phyloP scores from a whole-genome alignment of 306 rosid genomes.

The Gillenia trifoliata region DNA sequence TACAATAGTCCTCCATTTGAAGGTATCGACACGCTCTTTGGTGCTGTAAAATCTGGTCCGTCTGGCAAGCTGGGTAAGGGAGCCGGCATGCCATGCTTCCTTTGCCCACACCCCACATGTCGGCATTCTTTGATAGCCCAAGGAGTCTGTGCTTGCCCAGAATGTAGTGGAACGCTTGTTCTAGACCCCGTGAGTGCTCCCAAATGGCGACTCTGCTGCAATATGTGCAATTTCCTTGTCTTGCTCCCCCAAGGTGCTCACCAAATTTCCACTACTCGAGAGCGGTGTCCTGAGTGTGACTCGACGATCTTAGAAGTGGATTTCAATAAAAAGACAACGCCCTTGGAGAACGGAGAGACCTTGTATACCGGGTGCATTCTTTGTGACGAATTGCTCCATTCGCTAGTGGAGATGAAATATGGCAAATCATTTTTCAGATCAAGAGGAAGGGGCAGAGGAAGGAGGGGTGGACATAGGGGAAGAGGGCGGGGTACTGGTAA shows the following conservation, averaged over 20 bases:
- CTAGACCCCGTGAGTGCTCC: conserved; percentile 90
- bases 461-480: conserved; percentile 44
- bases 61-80: conserved; percentile 78
- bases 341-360: conserved; percentile 79
- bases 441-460: conserved; percentile 76
- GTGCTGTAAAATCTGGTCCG: conserved; percentile 43
- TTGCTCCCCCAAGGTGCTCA: conserved; percentile 94
- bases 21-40: conserved; percentile 65
- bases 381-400: conserved; percentile 87
- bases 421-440: conserved; percentile 58
- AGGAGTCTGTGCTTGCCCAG: conserved; percentile 96
- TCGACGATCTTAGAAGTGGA: conserved; percentile 81
- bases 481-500: conserved; percentile 57
- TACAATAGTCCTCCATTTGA: conserved; percentile 96
- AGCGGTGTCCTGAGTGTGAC: conserved; percentile 72
- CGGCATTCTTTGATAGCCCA: conserved; percentile 74
- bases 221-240: conserved; percentile 82
- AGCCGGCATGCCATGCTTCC: conserved; percentile 91
- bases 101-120: conserved; percentile 92
- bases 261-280: conserved; percentile 69
- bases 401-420: conserved; percentile 85
- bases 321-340: conserved; percentile 91
- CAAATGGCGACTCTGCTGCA: conserved; percentile 85
- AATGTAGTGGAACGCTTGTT: conserved; percentile 86
- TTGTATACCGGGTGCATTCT: conserved; percentile 80